phyloP scores from a whole-genome alignment of 1,139 yeast species.

The Candida neerlandica region DNA sequence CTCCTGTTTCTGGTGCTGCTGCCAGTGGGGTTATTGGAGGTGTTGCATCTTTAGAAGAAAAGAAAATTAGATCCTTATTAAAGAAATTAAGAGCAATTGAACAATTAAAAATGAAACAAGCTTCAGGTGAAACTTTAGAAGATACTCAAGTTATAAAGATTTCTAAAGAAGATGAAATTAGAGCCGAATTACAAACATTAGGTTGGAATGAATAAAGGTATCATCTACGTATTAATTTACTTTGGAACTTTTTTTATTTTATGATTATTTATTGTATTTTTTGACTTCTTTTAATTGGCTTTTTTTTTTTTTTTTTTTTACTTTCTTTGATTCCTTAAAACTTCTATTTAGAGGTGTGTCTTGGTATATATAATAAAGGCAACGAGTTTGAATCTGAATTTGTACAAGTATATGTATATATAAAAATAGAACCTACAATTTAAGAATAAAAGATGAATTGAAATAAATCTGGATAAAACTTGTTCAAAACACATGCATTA shows the following conservation, averaged over 20 bases:
- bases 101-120: constrained; percentile 81
- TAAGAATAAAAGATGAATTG: not conserved
- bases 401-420: too few species aligned
- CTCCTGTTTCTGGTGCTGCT: not conserved
- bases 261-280: not conserved
- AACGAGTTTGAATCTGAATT: too few species aligned
- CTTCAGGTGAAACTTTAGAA: constrained; percentile 81
- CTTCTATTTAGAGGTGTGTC: too few species aligned
- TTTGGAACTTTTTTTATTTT: not conserved
- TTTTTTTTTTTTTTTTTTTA: not conserved
- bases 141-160: constrained; percentile 92
- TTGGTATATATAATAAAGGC: too few species aligned
- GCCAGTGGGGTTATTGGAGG: constrained; percentile 55
- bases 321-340: too few species aligned
- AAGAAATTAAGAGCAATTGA: constrained; percentile 95
- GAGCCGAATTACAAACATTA: constrained; percentile 67
- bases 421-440: too few species aligned
- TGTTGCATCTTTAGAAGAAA: constrained; percentile 75
- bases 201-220: constrained; percentile 66
- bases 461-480: not conserved
- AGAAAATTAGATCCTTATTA: constrained; percentile 84
- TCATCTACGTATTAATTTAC: not conserved
- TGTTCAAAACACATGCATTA: too few species aligned
- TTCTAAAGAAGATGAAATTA: constrained; percentile 77
- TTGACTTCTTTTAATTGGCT: not conserved